Percentiles rank a stretch among this genome's conserved stretches.
These are phyloP conservation scores for Neopestalotiopsis sp. DNA, from an alignment of 2,329 filamentous ascomycete genomes.

Conservation along the genomic window DNA sequence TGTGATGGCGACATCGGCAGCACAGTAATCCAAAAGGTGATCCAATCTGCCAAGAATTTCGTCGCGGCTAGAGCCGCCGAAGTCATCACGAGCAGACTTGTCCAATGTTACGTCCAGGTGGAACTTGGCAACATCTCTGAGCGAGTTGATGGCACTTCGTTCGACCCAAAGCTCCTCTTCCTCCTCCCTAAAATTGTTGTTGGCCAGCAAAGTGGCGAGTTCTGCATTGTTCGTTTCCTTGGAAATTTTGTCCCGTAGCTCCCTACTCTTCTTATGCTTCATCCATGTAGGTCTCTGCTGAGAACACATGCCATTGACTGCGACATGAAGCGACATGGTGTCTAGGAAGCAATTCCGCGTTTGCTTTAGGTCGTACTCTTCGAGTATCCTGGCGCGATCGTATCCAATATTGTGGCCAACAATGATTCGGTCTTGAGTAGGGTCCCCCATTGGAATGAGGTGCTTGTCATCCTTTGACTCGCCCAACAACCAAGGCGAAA, in stretches of 20 bases:
- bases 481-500: slow-evolving; percentile 91
- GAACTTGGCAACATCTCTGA: slow-evolving; percentile 95
- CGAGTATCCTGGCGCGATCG: slow-evolving; percentile 83
- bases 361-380: slow-evolving; percentile 87
- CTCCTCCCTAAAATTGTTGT: slow-evolving; percentile 72
- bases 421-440: slow-evolving; percentile 73
- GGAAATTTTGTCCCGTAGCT: slow-evolving; percentile 80
- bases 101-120: slow-evolving; percentile 92
- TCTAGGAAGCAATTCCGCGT: slow-evolving; percentile 88
- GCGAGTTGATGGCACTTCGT: slow-evolving; percentile 90
- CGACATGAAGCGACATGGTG: slow-evolving; percentile 97
- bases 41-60: slow-evolving; percentile 76
- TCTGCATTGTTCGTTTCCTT: slow-evolving; percentile 74
- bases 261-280: slow-evolving; percentile 90
- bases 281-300: slow-evolving; percentile 96
- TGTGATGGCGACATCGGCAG: slow-evolving; percentile 90
- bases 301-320: slow-evolving; percentile 99
- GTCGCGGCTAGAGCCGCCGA: slow-evolving; percentile 78
- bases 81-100: slow-evolving; percentile 85
- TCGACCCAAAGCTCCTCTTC: slow-evolving; percentile 97
- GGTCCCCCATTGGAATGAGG: slow-evolving; percentile 85
- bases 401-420: slow-evolving; percentile 97
- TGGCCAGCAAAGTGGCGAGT: slow-evolving; percentile 72
- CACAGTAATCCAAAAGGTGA: slow-evolving; percentile 89
- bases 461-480: slow-evolving; percentile 80